Evolutionary conservation across 169 alveolate genomes (phyloP).

Genomic region (Miamiensis avidus): DNA sequence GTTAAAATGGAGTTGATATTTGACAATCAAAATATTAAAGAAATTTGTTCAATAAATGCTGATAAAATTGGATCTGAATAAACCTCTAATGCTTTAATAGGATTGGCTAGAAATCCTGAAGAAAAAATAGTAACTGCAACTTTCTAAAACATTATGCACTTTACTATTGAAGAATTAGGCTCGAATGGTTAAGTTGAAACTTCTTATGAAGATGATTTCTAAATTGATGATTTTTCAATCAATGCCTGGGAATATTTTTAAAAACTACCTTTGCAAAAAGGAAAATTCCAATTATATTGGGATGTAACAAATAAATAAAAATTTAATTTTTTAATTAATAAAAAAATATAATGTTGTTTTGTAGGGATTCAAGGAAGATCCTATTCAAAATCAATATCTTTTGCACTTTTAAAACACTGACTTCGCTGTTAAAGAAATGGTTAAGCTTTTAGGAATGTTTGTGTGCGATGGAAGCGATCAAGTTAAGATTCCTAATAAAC

Average conservation of each 20-base stretch:
- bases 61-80: constrained; percentile 24
- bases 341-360: too few relatives aligned
- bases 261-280: not conserved
- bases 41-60: constrained; percentile 22
- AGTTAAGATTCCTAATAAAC: not conserved
- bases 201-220: constrained; percentile 18
- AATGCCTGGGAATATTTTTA: constrained; percentile 4
- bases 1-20: constrained; percentile 32
- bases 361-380: not conserved
- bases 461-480: not conserved
- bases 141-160: constrained; percentile 20
- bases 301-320: not conserved
- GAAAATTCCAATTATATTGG: not conserved
- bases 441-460: constrained; percentile 22
- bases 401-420: constrained; percentile 39
- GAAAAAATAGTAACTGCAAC: constrained; percentile 28
- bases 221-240: constrained; percentile 17
- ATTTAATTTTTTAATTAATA: too few relatives aligned
- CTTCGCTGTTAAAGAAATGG: constrained; percentile 38
- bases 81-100: constrained; percentile 38
- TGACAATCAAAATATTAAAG: constrained; percentile 21
- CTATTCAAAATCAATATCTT: not conserved
- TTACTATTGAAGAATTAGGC: constrained; percentile 17
- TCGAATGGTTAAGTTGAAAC: constrained; percentile 4
- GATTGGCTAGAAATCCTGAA: constrained; percentile 37